phyloP scores from a whole-genome alignment of 768 basidiomycete genomes.

The Clitopilus passeckerianus region DNA sequence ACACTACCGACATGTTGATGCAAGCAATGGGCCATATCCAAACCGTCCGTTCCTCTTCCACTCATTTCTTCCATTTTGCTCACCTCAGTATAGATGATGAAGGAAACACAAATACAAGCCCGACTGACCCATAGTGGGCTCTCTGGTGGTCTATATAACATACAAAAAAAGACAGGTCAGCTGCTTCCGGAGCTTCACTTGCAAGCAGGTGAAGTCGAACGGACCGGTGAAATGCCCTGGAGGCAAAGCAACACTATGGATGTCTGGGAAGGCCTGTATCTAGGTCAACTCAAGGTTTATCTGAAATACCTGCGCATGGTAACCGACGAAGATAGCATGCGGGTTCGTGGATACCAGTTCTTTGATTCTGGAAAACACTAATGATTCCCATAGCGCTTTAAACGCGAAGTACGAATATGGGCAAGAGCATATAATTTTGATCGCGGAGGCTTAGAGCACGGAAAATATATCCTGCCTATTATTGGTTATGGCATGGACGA shows the following conservation, averaged over 20 bases:
- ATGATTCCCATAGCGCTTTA: constrained; percentile 35
- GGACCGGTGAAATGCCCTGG: constrained; percentile 43
- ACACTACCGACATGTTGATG: background rate
- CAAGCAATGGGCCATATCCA: background rate
- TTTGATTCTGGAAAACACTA: background rate
- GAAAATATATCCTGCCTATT: constrained; percentile 45
- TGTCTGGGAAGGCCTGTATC: constrained; percentile 50
- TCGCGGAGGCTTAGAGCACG: constrained; percentile 23
- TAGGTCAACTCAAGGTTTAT: constrained; percentile 49
- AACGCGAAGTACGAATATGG: constrained; percentile 52
- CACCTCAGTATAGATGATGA: background rate
- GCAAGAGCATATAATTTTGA: constrained; percentile 47
- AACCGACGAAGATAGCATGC: constrained; percentile 36
- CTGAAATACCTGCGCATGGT: constrained; percentile 54
- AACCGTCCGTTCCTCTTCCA: background rate
- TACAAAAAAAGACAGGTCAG: constrained; percentile 40
- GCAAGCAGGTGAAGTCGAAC: constrained; percentile 45
- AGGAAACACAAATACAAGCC: constrained; percentile 17
- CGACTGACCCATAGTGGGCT: constrained; percentile 36
- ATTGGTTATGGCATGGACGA: constrained; percentile 54
- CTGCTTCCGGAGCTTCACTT: constrained; percentile 49
- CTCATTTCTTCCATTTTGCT: background rate
- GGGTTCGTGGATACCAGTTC: constrained; percentile 23
- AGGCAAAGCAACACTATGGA: constrained; percentile 50
- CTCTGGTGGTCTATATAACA: constrained; percentile 41